Evolutionary conservation across 768 basidiomycete genomes (phyloP), one percentile per base, ranked within the genome.

Genomic region (Termitomyces eurrhizus): DNA sequence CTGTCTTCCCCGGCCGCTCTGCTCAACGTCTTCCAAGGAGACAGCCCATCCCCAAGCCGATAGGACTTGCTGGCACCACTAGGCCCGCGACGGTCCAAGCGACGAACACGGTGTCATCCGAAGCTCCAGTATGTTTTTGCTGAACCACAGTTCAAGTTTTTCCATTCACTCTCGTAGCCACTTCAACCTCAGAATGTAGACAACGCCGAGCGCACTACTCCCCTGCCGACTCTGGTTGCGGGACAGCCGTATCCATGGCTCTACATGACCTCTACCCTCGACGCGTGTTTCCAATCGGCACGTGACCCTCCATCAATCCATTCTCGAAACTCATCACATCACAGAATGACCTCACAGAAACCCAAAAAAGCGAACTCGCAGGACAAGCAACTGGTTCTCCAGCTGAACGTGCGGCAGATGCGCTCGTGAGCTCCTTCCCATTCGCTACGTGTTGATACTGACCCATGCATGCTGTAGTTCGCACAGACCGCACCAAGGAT

Each of bases 211-310:
- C 57, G 60, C 16, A 66, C 71, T 13, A 55, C 64, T n/a, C 66
- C 72, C n/a, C 50, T 67, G n/a, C 66, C 59, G 11, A 71, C 70
- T 6, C 66, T 74, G 63, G 67, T 80, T 6, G 81, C 80, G 1
- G 81, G 83, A 13, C 82, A 84, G 59, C 69, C 77, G 18, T 83
- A 84, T 61, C 80, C 85, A 61, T 87, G 85, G 86, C 59, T 80
- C 33, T 82, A 81, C 64, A 87, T 88, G 85, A 76, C 77, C 5
- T 79, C 82, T 12, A 81, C 80, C 1, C 71, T 87, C 36, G 81
- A 85, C 16, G 80, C 80, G 3, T 80, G 78, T 58, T 80, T 84
- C 65, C 62, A 77, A 21, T 61, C 71, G 57, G 78, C 72, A 62
- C 11, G 73, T 64, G 18, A 42, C 7, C 6, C 39, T 16, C 39